Evolutionary conservation across 192 early-diverging fungal species (phyloP).

Genomic region (Pilaira anomala): DNA sequence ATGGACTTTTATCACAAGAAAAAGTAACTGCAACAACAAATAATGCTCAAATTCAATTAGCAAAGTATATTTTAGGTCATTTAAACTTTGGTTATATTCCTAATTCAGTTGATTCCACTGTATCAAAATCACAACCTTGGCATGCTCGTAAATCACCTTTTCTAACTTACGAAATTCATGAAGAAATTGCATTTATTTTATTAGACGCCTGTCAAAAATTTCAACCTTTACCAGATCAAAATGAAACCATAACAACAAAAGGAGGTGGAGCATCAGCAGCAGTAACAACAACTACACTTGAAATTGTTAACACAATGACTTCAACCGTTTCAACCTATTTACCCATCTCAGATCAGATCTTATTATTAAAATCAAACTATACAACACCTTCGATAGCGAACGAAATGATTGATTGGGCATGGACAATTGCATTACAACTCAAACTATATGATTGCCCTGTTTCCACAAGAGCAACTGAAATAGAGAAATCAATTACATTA

Average conservation of each 20-base stretch:
- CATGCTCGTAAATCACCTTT: slow-evolving; percentile 14
- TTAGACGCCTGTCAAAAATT: slow-evolving; percentile 29
- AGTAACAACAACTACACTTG: background rate
- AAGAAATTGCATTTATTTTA: slow-evolving; percentile 36
- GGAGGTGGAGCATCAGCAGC: slow-evolving; percentile 2
- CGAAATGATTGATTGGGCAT: slow-evolving; percentile 3
- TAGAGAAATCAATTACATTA: background rate
- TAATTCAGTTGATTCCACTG: slow-evolving; percentile 3
- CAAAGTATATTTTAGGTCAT: slow-evolving; percentile 29
- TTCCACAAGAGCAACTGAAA: slow-evolving; percentile 3
- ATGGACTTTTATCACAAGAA: slow-evolving; percentile 24
- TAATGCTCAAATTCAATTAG: slow-evolving; percentile 17
- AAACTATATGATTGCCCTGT: slow-evolving; percentile 3
- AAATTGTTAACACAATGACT: background rate
- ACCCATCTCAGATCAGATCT: slow-evolving; percentile 2
- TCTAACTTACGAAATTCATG: slow-evolving; percentile 24
- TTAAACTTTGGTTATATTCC: slow-evolving; percentile 23
- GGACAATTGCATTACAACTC: background rate
- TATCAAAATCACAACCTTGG: slow-evolving; percentile 24
- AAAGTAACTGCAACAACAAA: background rate
- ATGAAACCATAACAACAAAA: background rate
- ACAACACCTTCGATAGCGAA: background rate
- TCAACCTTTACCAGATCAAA: slow-evolving; percentile 20
- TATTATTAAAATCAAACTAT: background rate
- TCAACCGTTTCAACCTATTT: slow-evolving; percentile 13